A percentile compares a stretch with the other conserved stretches of the same genome.
Evolutionary conservation across 441 rosid genomes (phyloP).

Genomic region (Adansonia grandidieri): DNA sequence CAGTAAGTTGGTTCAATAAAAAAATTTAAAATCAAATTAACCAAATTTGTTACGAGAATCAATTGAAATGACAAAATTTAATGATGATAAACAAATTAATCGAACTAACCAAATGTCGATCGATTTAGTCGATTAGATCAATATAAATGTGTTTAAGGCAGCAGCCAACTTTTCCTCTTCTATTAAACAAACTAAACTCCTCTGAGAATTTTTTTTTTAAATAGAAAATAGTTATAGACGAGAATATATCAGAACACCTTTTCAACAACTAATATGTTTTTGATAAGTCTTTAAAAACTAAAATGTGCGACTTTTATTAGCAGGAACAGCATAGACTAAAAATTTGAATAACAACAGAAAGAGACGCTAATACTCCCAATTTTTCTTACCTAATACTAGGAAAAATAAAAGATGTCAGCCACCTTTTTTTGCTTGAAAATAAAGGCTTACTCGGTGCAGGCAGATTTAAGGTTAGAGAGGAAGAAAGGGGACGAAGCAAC

Average conservation of each 20-base stretch:
- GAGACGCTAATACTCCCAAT: conserved; percentile 68
- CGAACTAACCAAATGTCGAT: no score
- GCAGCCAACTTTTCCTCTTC: no score
- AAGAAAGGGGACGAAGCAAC: no score
- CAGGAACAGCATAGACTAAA: conserved; percentile 45
- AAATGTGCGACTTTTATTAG: conserved; percentile 56
- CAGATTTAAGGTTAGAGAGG: no score
- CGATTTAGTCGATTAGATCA: no score
- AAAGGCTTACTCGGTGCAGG: conserved; percentile 29
- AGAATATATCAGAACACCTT: conserved; percentile 77
- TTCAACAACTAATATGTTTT: conserved; percentile 70
- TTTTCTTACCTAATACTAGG: conserved; percentile 55
- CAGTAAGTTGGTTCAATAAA: no score
- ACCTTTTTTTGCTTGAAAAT: conserved; percentile 60
- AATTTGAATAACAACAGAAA: conserved; percentile 51
- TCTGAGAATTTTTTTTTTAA: conserved; percentile 69
- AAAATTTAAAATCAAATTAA: no score
- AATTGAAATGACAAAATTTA: no score
- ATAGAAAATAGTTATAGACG: conserved; percentile 41
- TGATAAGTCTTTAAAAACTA: conserved; percentile 68
- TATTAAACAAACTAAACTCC: conserved; percentile 62
- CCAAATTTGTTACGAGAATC: no score
- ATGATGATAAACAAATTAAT: no score
- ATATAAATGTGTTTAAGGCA: no score
- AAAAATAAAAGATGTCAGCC: conserved; percentile 50